phyloP scores from a whole-genome alignment of 73 alveolate species.

The Uronychia setigera region DNA sequence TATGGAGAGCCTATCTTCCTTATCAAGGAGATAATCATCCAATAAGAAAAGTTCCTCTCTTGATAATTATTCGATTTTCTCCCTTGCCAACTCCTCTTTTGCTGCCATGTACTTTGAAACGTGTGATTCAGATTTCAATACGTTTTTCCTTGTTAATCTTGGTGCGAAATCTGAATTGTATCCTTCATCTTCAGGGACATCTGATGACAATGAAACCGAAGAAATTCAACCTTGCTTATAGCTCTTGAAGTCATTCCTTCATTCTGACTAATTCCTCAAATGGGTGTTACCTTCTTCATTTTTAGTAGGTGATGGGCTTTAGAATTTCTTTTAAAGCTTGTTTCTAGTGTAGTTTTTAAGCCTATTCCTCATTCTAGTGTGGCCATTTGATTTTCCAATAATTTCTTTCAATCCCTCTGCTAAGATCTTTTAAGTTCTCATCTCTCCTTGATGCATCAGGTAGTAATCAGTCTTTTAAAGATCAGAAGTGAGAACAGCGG shows the following conservation, averaged over 20 bases:
- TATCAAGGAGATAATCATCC: not conserved
- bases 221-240: not conserved
- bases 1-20: not conserved
- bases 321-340: not conserved
- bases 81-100: not conserved
- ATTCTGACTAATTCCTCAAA: too few species aligned
- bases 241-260: too few species aligned
- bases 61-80: too few species aligned
- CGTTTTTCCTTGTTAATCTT: too few species aligned
- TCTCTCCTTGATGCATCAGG: not conserved
- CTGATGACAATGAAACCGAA: not conserved
- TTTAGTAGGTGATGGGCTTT: constrained; percentile 1
- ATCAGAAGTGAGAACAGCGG: not conserved
- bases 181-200: not conserved
- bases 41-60: not conserved
- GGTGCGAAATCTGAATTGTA: too few species aligned
- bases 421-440: not conserved
- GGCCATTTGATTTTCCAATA: not conserved
- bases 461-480: not conserved
- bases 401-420: not conserved
- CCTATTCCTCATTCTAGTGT: not conserved
- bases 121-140: not conserved
- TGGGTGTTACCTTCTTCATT: too few species aligned
- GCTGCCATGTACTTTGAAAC: not conserved
- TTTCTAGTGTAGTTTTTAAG: not conserved